phyloP scores from a whole-genome alignment of 73 alveolate species.

The Strombidium stylifer region DNA sequence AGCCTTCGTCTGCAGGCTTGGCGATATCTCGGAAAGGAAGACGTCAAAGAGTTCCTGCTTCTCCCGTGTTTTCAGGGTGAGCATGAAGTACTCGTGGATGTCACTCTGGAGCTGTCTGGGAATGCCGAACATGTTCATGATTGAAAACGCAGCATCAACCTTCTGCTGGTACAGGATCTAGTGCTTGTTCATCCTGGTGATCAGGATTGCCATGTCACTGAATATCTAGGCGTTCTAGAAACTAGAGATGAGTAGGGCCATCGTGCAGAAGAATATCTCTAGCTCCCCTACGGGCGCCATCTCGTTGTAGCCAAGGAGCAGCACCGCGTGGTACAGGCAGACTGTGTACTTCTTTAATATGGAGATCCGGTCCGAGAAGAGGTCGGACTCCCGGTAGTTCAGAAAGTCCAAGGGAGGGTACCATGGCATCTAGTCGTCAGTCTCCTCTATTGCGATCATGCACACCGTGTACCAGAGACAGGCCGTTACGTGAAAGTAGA shows the following conservation, averaged over 20 bases:
- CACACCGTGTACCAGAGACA: too few relatives aligned
- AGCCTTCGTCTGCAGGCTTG: slow-evolving; percentile 39
- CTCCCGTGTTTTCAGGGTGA: slow-evolving; percentile 40
- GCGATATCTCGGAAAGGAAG: slow-evolving; percentile 45
- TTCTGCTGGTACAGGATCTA: slow-evolving; percentile 23
- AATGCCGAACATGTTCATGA: slow-evolving; percentile 43
- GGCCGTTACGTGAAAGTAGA: too few relatives aligned
- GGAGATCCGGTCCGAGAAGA: neutral
- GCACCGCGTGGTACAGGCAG: slow-evolving; percentile 39
- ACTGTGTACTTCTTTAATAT: slow-evolving; percentile 14
- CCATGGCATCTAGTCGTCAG: too few relatives aligned
- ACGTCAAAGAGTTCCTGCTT: slow-evolving; percentile 25
- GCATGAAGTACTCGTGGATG: slow-evolving; percentile 20
- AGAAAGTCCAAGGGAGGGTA: too few relatives aligned
- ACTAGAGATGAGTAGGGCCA: slow-evolving; percentile 27
- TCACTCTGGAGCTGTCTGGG: slow-evolving; percentile 23
- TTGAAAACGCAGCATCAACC: slow-evolving; percentile 46
- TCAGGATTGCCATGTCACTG: slow-evolving; percentile 59
- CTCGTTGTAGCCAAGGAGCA: slow-evolving; percentile 56
- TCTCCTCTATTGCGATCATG: too few relatives aligned
- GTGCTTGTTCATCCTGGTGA: slow-evolving; percentile 26
- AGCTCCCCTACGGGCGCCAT: slow-evolving; percentile 40
- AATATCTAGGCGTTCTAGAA: slow-evolving; percentile 41
- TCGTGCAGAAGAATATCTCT: slow-evolving; percentile 30
- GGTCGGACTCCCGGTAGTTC: too few relatives aligned